Base-by-base conservation (phyloP, 1,139 yeast species). In the Lodderomyces parapsilosis region DNA sequence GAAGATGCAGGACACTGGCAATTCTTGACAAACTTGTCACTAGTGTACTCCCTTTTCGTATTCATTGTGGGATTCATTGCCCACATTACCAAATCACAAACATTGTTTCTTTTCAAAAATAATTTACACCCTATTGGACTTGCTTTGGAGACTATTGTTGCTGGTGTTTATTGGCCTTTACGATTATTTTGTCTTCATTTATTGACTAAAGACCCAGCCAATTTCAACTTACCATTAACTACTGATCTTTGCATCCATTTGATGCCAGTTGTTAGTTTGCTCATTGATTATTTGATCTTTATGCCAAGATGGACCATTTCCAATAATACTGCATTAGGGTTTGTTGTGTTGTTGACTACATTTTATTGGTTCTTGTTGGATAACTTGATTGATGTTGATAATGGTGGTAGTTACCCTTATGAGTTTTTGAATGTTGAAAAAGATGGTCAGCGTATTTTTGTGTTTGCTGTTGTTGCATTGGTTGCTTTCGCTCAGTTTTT, bases 121-220 rank as follows among this genome's bases (percentile, higher is more conserved):
- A 53, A 58, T 39, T 39, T 76, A 13, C 79, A 76, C 49, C 77
- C 86, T 0, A 55, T 79, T 37, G 79, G 81, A 0, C 62, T 81
- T 43, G 78, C 81, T 0, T 56, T 81, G 20, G 90, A 83, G 55
- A 64, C 75, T 11, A 69, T 83, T 24, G 87, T 84, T 13, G 71
- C 86, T 0, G 35, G 64, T 2, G 77, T 83, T 7, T 84, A 84
- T 58, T 84, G 91, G 90, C 81, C 83, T 0, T 68, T 83, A 50
- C 63, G 82, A 47, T 46, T 83, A 7, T 77, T 79, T 52, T 72
- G 74, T 41, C 54, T 74, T 27, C 62, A 67, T 13, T 57, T 80
- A 42, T 58, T 72, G 37, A 60, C 62, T 8, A 52, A 69, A 43
- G 71, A 72, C 44, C 63, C 65, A 1, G 49, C 53, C 0, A 57